Percentiles rank a stretch among this genome's conserved stretches.
Conservation (phyloP, 2,329 filamentous ascomycete genomes). For the Aspergillus sp. region DNA sequence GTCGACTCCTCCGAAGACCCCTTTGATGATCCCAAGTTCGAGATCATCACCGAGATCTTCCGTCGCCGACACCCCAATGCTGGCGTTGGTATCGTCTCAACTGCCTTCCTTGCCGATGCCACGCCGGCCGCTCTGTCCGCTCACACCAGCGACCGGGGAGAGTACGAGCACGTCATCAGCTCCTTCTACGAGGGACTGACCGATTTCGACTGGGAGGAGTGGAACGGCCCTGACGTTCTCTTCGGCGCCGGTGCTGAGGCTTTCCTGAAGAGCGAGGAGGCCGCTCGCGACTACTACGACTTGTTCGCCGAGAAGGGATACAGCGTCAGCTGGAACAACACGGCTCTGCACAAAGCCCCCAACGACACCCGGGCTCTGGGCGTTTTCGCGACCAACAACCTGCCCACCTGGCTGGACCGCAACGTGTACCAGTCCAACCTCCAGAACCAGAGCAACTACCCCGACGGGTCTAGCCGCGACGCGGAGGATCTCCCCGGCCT, state of each 20-base stretch:
- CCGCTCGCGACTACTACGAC: constrained; percentile 60
- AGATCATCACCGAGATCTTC: constrained; percentile 73
- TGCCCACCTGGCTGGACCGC: constrained; percentile 83
- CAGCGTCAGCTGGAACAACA: constrained; percentile 71
- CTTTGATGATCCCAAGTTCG: constrained; percentile 83
- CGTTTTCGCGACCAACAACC: constrained; percentile 71
- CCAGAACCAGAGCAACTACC: constrained; percentile 64
- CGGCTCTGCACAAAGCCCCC: constrained; percentile 59
- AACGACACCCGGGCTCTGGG: constrained; percentile 67
- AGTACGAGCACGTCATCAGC: constrained; percentile 72
- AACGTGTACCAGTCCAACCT: constrained; percentile 77
- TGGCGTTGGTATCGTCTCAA: constrained; percentile 67
- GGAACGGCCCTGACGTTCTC: constrained; percentile 73
- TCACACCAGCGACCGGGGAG: constrained; percentile 68
- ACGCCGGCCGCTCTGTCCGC: constrained; percentile 74
- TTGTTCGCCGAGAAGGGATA: constrained; percentile 73
- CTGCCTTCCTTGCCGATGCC: constrained; percentile 73
- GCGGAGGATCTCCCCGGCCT: constrained; percentile 77
- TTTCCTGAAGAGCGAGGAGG: constrained; percentile 66
- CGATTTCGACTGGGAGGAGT: constrained; percentile 80
- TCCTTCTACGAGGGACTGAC: constrained; percentile 72
- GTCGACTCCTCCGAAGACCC: constrained; percentile 70
- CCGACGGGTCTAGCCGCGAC: constrained; percentile 61
- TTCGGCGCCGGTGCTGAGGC: constrained; percentile 82
- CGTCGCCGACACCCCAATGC: constrained; percentile 63